These are phyloP conservation scores for Saturnispora saitoi DNA, from an alignment of 805 yeast species.

Conservation along the genomic window DNA sequence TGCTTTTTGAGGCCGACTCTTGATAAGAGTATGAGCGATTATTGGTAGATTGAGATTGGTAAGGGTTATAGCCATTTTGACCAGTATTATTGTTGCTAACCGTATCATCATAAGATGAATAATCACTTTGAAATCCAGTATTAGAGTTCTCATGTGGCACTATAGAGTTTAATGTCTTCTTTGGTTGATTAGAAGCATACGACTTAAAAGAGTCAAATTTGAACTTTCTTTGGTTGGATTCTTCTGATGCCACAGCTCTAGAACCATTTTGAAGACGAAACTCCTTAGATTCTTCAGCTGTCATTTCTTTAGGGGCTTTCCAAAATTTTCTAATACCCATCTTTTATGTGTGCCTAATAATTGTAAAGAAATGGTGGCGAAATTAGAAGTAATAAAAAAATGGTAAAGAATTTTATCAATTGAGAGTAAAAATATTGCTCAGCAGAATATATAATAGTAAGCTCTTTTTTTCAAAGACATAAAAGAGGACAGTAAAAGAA, in stretches of 20 bases:
- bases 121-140: slow-evolving; percentile 8
- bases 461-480: too few species aligned
- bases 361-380: neutral
- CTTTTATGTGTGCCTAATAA: neutral
- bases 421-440: too few species aligned
- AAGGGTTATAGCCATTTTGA: slow-evolving; percentile 13
- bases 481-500: too few species aligned
- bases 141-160: slow-evolving; percentile 14
- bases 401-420: neutral
- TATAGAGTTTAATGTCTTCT: slow-evolving; percentile 12
- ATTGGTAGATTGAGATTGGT: neutral
- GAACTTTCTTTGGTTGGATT: slow-evolving; percentile 28
- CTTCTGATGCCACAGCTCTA: slow-evolving; percentile 30
- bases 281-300: slow-evolving; percentile 34
- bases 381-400: neutral
- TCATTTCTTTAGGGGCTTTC: slow-evolving; percentile 42
- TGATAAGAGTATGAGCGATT: neutral
- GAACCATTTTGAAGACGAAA: slow-evolving; percentile 34
- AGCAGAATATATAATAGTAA: too few species aligned
- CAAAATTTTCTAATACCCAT: slow-evolving; percentile 46
- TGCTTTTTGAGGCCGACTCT: neutral
- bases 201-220: slow-evolving; percentile 41
- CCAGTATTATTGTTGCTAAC: neutral
- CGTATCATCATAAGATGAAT: slow-evolving; percentile 9
- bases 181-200: slow-evolving; percentile 34